Evolutionary conservation across 2,329 filamentous ascomycete genomes (phyloP).

Genomic region (Colletotrichum zoysiae): DNA sequence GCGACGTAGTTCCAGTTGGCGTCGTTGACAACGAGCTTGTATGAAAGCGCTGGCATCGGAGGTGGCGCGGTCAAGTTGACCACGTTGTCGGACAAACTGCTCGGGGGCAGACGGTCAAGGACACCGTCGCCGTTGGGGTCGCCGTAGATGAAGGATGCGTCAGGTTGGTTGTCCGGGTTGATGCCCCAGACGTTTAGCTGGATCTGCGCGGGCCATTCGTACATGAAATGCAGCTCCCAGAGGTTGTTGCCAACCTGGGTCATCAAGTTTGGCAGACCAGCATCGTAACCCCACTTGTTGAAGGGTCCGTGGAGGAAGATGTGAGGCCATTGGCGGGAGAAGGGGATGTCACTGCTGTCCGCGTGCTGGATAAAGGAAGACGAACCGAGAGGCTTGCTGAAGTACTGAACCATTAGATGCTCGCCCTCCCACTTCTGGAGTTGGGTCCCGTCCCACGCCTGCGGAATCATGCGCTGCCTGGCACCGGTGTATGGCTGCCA

Average conservation of each 20-base stretch:
- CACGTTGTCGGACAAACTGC: constrained; percentile 65
- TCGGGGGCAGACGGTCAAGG: constrained; percentile 72
- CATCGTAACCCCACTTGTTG: constrained; percentile 74
- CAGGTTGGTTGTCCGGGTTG: constrained; percentile 71
- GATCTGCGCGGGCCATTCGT: constrained; percentile 72
- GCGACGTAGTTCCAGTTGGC: constrained; percentile 64
- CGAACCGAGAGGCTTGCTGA: constrained; percentile 68
- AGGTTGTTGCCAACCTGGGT: constrained; percentile 57
- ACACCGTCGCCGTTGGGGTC: constrained; percentile 73
- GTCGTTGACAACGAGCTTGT: constrained; percentile 67
- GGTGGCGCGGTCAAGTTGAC: constrained; percentile 71
- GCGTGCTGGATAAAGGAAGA: constrained; percentile 71
- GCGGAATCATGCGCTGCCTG: constrained; percentile 60
- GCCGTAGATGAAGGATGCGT: constrained; percentile 69
- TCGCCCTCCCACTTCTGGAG: constrained; percentile 71
- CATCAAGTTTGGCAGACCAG: constrained; percentile 53
- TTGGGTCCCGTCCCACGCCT: constrained; percentile 69
- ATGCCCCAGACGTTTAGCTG: constrained; percentile 77
- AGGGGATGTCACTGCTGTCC: constrained; percentile 56
- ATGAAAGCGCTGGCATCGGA: constrained; percentile 65
- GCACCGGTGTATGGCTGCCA: constrained; percentile 69
- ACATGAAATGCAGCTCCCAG: constrained; percentile 72
- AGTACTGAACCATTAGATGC: constrained; percentile 74
- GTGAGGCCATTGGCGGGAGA: constrained; percentile 68
- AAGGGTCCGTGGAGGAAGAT: constrained; percentile 72